Conservation (phyloP, 2,329 filamentous ascomycete species). For the Aureobasidium sp. region DNA sequence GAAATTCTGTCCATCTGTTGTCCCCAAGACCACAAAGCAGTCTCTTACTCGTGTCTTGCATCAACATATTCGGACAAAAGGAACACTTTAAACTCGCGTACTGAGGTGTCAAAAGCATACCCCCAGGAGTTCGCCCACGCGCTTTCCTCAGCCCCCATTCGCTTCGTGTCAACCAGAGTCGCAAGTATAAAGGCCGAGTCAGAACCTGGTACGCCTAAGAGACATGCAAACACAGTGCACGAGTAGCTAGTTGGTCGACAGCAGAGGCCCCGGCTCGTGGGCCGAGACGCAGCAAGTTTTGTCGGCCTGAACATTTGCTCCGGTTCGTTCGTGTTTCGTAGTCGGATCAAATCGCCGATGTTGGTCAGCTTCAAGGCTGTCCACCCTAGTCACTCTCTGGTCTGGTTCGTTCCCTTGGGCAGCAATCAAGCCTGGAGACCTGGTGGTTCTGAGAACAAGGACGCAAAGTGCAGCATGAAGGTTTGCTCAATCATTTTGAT, state of each 20-base stretch:
- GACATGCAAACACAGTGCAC: not conserved
- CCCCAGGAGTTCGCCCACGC: not conserved
- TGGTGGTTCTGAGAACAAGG: not conserved
- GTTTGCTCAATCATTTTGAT: not conserved
- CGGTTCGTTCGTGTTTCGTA: not conserved
- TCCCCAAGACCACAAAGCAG: no score
- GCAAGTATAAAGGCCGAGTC: not conserved
- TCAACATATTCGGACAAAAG: no score
- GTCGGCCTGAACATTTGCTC: not conserved
- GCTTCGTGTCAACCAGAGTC: not conserved
- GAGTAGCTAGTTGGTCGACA: not conserved
- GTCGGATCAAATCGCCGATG: no score
- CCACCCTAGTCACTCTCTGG: not conserved
- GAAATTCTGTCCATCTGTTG: no score
- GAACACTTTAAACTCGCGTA: not conserved
- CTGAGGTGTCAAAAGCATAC: not conserved
- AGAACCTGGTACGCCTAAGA: not conserved
- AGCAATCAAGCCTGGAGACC: not conserved
- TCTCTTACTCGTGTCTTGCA: no score
- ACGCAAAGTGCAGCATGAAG: no score
- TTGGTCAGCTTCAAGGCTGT: not conserved
- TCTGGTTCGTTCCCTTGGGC: not conserved
- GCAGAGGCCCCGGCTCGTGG: not conserved
- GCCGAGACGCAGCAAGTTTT: not conserved
- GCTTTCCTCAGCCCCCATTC: no score